Conservation (phyloP, 352 stramenopile species). For the Phytophthora agathidicida region DNA sequence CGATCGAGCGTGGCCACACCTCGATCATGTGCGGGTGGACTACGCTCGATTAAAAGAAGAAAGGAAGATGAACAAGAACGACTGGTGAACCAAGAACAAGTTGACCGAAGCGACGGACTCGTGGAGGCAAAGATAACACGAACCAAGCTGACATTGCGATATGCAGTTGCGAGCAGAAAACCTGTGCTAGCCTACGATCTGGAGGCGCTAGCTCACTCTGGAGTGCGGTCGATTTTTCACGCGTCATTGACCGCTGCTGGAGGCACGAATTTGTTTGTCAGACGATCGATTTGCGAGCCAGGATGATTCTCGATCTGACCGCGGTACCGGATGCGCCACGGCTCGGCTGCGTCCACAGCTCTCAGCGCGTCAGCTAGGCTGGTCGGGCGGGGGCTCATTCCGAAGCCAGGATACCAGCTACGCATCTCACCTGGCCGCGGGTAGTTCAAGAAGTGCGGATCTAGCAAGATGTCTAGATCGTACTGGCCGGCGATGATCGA, state of each 20-base stretch:
- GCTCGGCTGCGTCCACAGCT: not conserved
- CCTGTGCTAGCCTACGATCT: too few relatives aligned
- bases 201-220: too few relatives aligned
- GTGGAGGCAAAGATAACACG: too few relatives aligned
- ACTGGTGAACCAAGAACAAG: too few relatives aligned
- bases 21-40: not conserved
- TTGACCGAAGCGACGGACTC: too few relatives aligned
- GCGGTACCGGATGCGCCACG: slow-evolving; percentile 7
- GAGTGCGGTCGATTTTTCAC: too few relatives aligned
- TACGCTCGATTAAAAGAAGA: too few relatives aligned
- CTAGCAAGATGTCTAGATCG: slow-evolving; percentile 4
- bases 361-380: not conserved
- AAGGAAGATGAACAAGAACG: too few relatives aligned
- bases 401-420: not conserved
- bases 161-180: too few relatives aligned
- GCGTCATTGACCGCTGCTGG: too few relatives aligned
- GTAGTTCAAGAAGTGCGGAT: not conserved
- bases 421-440: not conserved
- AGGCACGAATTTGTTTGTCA: not conserved
- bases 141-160: too few relatives aligned
- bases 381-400: not conserved
- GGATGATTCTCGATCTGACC: not conserved
- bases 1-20: not conserved
- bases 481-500: not conserved
- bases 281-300: not conserved